Evolutionary conservation across 1,284 basidiomycete genomes (phyloP).

Genomic region (Moesziomyces antarcticus): DNA sequence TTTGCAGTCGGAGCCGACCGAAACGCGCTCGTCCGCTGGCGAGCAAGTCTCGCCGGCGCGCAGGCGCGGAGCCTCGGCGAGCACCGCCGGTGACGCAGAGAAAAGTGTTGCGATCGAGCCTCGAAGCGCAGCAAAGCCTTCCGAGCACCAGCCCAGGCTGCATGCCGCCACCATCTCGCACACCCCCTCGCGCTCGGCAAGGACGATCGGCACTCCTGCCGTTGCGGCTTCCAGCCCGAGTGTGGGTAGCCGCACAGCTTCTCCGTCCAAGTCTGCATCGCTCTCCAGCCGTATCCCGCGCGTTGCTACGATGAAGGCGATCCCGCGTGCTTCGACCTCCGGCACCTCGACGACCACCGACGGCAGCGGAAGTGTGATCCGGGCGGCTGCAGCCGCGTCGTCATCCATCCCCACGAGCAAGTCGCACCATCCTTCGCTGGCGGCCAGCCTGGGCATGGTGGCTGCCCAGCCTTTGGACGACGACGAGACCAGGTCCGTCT

Average conservation of each 20-base stretch:
- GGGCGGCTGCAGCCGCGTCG: conserved; percentile 28
- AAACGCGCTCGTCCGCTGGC: conserved; percentile 1
- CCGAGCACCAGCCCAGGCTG: neutral
- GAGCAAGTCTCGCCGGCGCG: conserved; percentile 11
- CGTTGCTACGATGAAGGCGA: conserved; percentile 39
- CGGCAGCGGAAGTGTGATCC: conserved; percentile 19
- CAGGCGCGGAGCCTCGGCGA: conserved; percentile 22
- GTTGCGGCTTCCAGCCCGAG: conserved; percentile 20
- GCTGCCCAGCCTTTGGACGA: conserved; percentile 27
- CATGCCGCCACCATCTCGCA: conserved; percentile 5
- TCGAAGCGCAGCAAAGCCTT: conserved; percentile 3
- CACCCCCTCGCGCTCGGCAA: conserved; percentile 23
- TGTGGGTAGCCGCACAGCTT: conserved; percentile 25
- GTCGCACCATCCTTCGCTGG: conserved; percentile 53
- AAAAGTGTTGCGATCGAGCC: conserved; percentile 10
- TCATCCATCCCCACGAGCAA: conserved; percentile 48
- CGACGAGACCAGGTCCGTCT: conserved; percentile 36
- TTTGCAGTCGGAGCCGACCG: neutral
- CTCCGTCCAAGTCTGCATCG: conserved; percentile 32
- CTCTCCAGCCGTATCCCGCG: conserved; percentile 55
- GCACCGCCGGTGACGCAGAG: conserved; percentile 1
- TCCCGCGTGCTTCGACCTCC: conserved; percentile 9
- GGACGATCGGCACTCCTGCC: conserved; percentile 8
- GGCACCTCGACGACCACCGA: conserved; percentile 15
- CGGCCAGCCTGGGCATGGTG: conserved; percentile 58